Percentiles rank a stretch among this genome's conserved stretches.
Evolutionary conservation across 305 asterid species (phyloP).

Genomic region (Ilex paraguariensis): DNA sequence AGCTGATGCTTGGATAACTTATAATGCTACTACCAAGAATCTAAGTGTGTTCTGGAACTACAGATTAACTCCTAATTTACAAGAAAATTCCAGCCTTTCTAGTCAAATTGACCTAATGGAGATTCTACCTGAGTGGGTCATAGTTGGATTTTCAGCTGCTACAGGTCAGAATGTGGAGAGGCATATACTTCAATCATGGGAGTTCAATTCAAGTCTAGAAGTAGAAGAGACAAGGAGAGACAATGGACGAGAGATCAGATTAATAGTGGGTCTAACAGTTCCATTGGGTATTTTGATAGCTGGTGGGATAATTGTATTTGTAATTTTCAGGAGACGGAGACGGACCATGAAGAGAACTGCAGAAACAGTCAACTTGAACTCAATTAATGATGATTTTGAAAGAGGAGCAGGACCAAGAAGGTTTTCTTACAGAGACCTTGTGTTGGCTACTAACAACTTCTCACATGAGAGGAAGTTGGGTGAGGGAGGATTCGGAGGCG

Average conservation of each 20-base stretch:
- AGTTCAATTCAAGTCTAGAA: conserved; percentile 27
- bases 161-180: conserved; percentile 16
- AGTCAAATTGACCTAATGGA: background rate
- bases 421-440: conserved; percentile 24
- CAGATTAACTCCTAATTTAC: background rate
- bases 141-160: conserved; percentile 29
- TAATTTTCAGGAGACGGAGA: too few species aligned
- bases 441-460: conserved; percentile 27
- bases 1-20: background rate
- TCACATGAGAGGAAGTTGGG: conserved; percentile 26
- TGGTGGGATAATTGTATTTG: background rate
- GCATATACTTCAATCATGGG: conserved; percentile 31
- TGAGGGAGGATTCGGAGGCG: conserved; percentile 35
- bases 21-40: conserved; percentile 4
- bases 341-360: background rate
- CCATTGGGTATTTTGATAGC: conserved; percentile 6
- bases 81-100: background rate
- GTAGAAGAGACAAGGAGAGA: background rate
- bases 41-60: background rate
- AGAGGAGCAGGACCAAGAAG: conserved; percentile 34
- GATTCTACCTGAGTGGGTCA: background rate
- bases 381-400: conserved; percentile 31
- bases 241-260: conserved; percentile 1
- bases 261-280: conserved; percentile 13
- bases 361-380: conserved; percentile 11